These are phyloP conservation scores for Saccharomycopsis microspora DNA, from an alignment of 805 yeast genomes.

Conservation along the genomic window DNA sequence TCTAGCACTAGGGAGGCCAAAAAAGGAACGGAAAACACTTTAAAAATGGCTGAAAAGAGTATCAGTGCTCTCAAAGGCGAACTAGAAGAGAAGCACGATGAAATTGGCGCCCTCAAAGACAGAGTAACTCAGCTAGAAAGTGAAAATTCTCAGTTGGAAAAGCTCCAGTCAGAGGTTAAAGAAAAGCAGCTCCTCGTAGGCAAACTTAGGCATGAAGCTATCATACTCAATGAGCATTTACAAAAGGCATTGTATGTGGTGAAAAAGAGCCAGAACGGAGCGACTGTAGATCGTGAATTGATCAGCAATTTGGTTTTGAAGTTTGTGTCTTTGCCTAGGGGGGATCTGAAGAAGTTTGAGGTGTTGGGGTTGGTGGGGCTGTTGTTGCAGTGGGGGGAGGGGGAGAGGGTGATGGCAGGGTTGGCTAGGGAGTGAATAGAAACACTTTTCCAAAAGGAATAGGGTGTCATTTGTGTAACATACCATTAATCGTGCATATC, in stretches of 20 bases:
- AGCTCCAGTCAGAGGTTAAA: slow-evolving; percentile 43
- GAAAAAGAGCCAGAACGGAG: slow-evolving; percentile 64
- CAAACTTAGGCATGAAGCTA: slow-evolving; percentile 88
- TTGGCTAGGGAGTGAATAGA: slow-evolving; percentile 20
- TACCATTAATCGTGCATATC: too few species aligned
- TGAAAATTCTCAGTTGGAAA: slow-evolving; percentile 16
- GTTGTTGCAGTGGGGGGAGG: slow-evolving; percentile 81
- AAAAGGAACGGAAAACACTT: neutral
- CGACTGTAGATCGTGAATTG: slow-evolving; percentile 77
- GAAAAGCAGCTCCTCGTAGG: slow-evolving; percentile 76
- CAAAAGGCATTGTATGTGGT: slow-evolving; percentile 86
- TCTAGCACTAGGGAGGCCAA: neutral
- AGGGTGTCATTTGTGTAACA: too few species aligned
- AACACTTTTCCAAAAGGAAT: too few species aligned
- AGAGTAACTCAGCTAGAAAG: neutral
- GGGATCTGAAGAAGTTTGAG: slow-evolving; percentile 90
- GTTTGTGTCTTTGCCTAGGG: slow-evolving; percentile 79
- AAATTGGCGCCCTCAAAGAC: neutral
- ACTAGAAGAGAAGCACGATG: neutral
- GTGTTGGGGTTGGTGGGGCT: slow-evolving; percentile 77
- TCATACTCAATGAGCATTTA: slow-evolving; percentile 84
- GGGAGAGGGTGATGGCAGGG: slow-evolving; percentile 67
- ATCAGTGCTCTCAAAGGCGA: neutral
- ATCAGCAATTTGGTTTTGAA: slow-evolving; percentile 79
- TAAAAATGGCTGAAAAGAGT: neutral